Conservation (phyloP, 768 basidiomycete species). For the Lactarius indigo region DNA sequence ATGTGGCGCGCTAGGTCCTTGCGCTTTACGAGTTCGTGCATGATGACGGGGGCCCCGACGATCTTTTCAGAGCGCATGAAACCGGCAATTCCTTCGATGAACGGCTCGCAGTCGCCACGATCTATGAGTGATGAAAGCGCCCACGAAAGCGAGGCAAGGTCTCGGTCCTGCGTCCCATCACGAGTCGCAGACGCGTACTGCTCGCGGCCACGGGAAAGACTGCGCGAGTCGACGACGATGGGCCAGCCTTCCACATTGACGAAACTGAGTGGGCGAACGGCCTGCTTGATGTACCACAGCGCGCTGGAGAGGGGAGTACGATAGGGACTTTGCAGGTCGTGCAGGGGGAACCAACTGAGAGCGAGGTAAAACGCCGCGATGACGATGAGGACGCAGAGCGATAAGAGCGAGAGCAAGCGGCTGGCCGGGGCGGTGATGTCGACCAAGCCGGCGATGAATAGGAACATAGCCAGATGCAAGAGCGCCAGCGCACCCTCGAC, state of each 20-base stretch:
- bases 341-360: slow-evolving; percentile 7
- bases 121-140: slow-evolving; percentile 3
- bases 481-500: slow-evolving; percentile 12
- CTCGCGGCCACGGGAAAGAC: slow-evolving; percentile 1
- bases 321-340: slow-evolving; percentile 5
- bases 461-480: slow-evolving; percentile 11
- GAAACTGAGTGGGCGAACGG: neutral
- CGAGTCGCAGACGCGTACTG: neutral
- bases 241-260: neutral
- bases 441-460: slow-evolving; percentile 18
- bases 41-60: neutral
- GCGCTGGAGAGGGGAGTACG: slow-evolving; percentile 14
- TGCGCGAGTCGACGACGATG: neutral
- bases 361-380: neutral
- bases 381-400: neutral
- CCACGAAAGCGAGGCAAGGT: slow-evolving; percentile 3
- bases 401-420: neutral
- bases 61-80: slow-evolving; percentile 3
- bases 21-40: slow-evolving; percentile 12
- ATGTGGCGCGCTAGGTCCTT: slow-evolving; percentile 1
- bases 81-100: slow-evolving; percentile 11
- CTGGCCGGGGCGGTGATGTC: slow-evolving; percentile 7
- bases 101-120: slow-evolving; percentile 8
- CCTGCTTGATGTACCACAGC: slow-evolving; percentile 9
- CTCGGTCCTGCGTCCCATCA: neutral